phyloP scores from a whole-genome alignment of 352 stramenopile genomes.

The Blastocystis sp. region DNA sequence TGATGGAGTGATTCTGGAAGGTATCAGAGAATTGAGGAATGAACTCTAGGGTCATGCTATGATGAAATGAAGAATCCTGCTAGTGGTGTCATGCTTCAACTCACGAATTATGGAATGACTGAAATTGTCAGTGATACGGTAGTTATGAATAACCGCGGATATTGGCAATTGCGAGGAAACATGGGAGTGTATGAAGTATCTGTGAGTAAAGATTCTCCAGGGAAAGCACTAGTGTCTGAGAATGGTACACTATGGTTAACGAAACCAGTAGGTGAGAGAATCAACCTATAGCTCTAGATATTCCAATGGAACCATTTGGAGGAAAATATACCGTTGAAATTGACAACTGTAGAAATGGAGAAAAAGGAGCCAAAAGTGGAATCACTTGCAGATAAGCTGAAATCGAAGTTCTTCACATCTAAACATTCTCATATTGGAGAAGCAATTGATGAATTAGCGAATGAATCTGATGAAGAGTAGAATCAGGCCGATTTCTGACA shows the following conservation, averaged over 20 bases:
- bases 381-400: neutral
- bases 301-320: constrained; percentile 27
- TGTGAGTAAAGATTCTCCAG: constrained; percentile 75
- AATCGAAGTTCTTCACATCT: neutral
- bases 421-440: neutral
- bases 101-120: constrained; percentile 63
- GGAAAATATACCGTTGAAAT: neutral
- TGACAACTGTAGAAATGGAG: neutral
- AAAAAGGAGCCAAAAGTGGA: constrained; percentile 56
- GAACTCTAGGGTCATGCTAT: neutral
- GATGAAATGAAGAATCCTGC: constrained; percentile 67
- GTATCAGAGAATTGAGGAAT: neutral
- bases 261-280: neutral
- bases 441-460: neutral
- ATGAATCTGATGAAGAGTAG: constrained; percentile 46
- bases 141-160: constrained; percentile 98
- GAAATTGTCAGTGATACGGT: constrained; percentile 77
- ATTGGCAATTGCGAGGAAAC: constrained; percentile 94
- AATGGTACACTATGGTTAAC: neutral
- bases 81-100: constrained; percentile 81
- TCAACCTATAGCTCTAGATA: neutral
- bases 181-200: constrained; percentile 85
- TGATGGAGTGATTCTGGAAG: constrained; percentile 14
- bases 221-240: constrained; percentile 73
- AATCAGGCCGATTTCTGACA: neutral